Evolutionary conservation across 352 stramenopile genomes (phyloP).

Genomic region (Globisporangium spinosum): DNA sequence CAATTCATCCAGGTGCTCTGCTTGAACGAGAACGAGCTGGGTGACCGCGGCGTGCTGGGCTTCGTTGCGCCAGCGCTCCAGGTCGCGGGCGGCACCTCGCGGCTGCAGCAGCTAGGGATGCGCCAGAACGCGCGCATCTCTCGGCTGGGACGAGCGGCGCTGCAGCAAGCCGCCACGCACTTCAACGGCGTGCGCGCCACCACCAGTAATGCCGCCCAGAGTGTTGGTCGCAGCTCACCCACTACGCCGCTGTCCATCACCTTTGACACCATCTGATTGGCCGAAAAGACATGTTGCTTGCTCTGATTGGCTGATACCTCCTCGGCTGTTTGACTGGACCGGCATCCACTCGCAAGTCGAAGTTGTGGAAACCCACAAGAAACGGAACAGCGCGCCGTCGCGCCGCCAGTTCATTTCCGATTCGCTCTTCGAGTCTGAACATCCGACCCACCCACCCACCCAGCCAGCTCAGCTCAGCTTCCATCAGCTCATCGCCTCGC

Average conservation of each 20-base stretch:
- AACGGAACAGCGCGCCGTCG: conserved; percentile 1
- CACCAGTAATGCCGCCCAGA: conserved; percentile 2
- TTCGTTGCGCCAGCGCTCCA: conserved; percentile 45
- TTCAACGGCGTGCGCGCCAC: conserved; percentile 27
- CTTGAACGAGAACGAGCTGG: conserved; percentile 51
- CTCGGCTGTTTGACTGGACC: conserved; percentile 26
- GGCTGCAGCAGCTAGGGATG: conserved; percentile 53
- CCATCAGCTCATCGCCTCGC: conserved; percentile 10
- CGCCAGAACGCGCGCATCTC: conserved; percentile 43
- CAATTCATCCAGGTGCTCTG: conserved; percentile 30
- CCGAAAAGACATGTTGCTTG: neutral
- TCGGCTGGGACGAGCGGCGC: conserved; percentile 21
- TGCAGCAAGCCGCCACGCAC: conserved; percentile 26
- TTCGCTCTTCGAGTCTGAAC: conserved; percentile 5
- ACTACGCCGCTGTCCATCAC: conserved; percentile 10
- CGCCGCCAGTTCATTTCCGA: conserved; percentile 10
- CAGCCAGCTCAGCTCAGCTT: conserved; percentile 11
- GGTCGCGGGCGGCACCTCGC: conserved; percentile 18
- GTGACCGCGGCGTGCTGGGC: conserved; percentile 49
- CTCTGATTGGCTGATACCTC: conserved; percentile 16
- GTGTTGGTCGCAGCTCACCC: conserved; percentile 9
- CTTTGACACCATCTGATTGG: conserved; percentile 28
- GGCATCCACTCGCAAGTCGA: conserved; percentile 14
- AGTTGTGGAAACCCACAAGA: conserved; percentile 14
- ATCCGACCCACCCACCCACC: neutral